Evolutionary conservation across 2,329 filamentous ascomycete genomes (phyloP), one percentile per base, ranked within the genome.

Genomic region (Aspergillus neoniger): DNA sequence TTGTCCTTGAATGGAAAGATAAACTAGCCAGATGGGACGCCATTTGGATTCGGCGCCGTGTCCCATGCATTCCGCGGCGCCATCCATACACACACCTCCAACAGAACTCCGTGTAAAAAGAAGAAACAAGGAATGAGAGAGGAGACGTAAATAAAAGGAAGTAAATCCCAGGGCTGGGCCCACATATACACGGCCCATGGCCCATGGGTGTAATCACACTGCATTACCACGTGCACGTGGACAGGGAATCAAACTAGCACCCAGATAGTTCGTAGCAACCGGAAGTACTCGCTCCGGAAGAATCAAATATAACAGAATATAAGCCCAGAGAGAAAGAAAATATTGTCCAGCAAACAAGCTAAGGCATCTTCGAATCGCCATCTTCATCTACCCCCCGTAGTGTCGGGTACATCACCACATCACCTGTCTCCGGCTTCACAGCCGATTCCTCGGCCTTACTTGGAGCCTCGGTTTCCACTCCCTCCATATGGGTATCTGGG

Each of bases 391-490:
- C 50, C 21, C 69, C 70, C 39, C 70, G 69, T 25, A 75, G 61
- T 2, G 70, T 73, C 30, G 73, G 73, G 53, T 75, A 75, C 63
- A 74, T 69, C 39, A 75, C 69, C 7, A 61, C 55, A 43, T 73
- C 70, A 17, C 63, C 67, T 10, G 66, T 49, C 59, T 74, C 71
- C 49, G 61, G 47, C 36, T 70, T 61, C 59, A 69, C 65, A 2
- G 57, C 54, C 9, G 63, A 43, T 41, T 66, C 64, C 52, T 64
- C 61, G 9, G 58, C 63, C 62, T 58, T 58, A 17, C 59, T 38
- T 28, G 56, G 80, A 73, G 8, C 79, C 76, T 8, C 72, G 69
- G 44, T 77, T 75, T 66, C 79, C 70, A 63, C 72, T 64, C 57
- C 76, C 67, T 70, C 71, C 72, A 69, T 74, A 41, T 48, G 68